These are phyloP conservation scores for Colletotrichum sp. DNA, from an alignment of 2,329 filamentous ascomycete genomes.

Conservation along the genomic window DNA sequence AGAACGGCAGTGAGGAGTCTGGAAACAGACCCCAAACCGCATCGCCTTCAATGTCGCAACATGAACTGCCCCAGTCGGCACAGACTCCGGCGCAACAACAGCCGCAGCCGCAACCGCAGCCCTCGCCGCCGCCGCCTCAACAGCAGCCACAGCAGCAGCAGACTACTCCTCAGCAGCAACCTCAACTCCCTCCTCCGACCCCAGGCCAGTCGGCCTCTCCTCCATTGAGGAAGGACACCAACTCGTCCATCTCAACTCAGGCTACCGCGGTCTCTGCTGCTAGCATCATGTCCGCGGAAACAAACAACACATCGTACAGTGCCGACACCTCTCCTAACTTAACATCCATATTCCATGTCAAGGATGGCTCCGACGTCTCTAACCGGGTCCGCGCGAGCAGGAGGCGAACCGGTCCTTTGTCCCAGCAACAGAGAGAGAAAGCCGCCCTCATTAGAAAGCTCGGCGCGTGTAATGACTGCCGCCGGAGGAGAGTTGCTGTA, in stretches of 20 bases:
- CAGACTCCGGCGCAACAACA: slow-evolving; percentile 16
- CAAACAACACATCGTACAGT: slow-evolving; percentile 55
- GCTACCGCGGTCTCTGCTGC: slow-evolving; percentile 46
- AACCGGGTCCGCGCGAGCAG: slow-evolving; percentile 59
- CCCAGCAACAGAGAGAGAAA: slow-evolving; percentile 61
- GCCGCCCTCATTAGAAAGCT: slow-evolving; percentile 64
- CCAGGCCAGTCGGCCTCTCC: slow-evolving; percentile 30
- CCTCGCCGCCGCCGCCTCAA: slow-evolving; percentile 22
- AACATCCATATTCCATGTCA: slow-evolving; percentile 57
- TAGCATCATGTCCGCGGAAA: slow-evolving; percentile 47
- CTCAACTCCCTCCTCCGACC: slow-evolving; percentile 26
- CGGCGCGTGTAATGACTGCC: slow-evolving; percentile 61
- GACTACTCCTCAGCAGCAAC: slow-evolving; percentile 13
- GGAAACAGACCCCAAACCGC: slow-evolving; percentile 18
- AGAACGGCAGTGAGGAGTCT: slow-evolving; percentile 26
- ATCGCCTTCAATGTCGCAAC: slow-evolving; percentile 20
- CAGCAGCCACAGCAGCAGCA: slow-evolving; percentile 19
- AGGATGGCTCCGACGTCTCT: slow-evolving; percentile 59
- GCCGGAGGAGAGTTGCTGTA: slow-evolving; percentile 62
- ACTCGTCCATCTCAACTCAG: slow-evolving; percentile 57
- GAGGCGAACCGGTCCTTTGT: slow-evolving; percentile 63
- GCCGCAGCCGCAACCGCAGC: neutral
- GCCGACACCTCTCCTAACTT: slow-evolving; percentile 55
- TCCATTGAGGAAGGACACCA: slow-evolving; percentile 51
- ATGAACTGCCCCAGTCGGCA: slow-evolving; percentile 13